Evolutionary conservation across 495 filamentous ascomycete genomes (phyloP), one percentile per base, ranked within the genome.

Genomic region (Penicillium coffeae): DNA sequence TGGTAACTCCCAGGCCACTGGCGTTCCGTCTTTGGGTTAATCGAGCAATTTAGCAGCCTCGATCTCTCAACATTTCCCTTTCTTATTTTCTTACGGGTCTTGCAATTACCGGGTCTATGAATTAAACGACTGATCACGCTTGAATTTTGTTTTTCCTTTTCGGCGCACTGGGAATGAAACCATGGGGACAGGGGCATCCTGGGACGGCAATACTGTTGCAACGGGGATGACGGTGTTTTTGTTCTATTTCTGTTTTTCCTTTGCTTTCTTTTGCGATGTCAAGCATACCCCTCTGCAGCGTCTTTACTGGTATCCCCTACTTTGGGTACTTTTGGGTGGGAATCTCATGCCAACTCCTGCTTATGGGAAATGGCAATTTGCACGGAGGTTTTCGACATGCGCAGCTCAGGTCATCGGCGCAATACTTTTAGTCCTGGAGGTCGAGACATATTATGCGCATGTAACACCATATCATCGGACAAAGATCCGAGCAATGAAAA

Each of bases 11-110:
- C 68, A 70, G 45, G 69, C 69, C 7, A 74, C 69, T n/a, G 68
- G 72, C 21, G 69, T 72, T 12, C 69, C 71, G 5, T 64, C 69
- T 4, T 59, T 65, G 52, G 67, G 55, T 42, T 73, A 65, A 62
- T 42, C 42, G 16, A 14, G 41, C 25, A 15, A 35, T 44, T 40
- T 14, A 3, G 0, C 32, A 41, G 21, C 45, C 32, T 39, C 48
- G 42, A 36, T 19, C 25, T 41, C 52, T 46, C 45, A 55, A 38
- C 37, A 43, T 51, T 56, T 49, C 35, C 52, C 47, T 59, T 36
- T 52, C 50, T 45, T 55, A 19, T 52, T 33, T 42, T 47, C 34
- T 52, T 41, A 18, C 16, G 30, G 10, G 14, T 25, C 51, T 45
- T 51, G 39, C 55, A 42, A 45, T 52, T 42, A 38, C 44, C 48